Evolutionary conservation across 495 filamentous ascomycete species (phyloP), one percentile per base, ranked within the genome.

Genomic region (Penicillium arizonense): DNA sequence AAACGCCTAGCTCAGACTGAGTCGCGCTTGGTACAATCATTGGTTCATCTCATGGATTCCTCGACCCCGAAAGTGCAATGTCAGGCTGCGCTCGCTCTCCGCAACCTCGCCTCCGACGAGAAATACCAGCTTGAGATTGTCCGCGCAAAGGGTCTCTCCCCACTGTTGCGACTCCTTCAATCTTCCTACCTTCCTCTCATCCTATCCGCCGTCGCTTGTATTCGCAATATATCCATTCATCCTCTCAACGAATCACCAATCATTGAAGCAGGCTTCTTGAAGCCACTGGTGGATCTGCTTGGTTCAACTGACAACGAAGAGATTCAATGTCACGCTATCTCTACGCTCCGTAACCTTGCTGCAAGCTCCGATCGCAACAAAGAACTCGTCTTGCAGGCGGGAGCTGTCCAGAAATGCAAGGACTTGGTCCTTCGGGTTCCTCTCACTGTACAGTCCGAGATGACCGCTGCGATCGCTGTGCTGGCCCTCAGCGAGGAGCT

Each of bases 201-300:
- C 28, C 84, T 98, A 33, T 97, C 95, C 16, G 94, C 94, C 35
- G 94, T 98, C 58, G 94, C 94, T 18, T 98, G 94, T 64, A 97
- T 98, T 59, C 89, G 94, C 52, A 98, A 98, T 64, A 98, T 98
- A 62, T 96, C 92, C 39, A 98, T 98, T 59, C 94, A 98, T 62
- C 94, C 94, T n/a, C 75, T 91, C 47, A 98, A 98, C 70, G 94
- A 98, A 72, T 97, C 91, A n/a, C 95, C 94, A 0, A 97, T 98
- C 51, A 98, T 98, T 53, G 95, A 98, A 61, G 94, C 94, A 10
- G 94, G 93, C 32, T 97, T 98, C 65, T 68, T 98, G 42, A 91
- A 88, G 62, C 94, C 94, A 2, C 70, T 98, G 50, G 95, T 98
- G 16, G 94, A 97, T 51, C 78, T 98, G 7, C 78, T 98, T 16